phyloP scores from a whole-genome alignment of 306 rosid species.

The Clitoria ternatea region DNA sequence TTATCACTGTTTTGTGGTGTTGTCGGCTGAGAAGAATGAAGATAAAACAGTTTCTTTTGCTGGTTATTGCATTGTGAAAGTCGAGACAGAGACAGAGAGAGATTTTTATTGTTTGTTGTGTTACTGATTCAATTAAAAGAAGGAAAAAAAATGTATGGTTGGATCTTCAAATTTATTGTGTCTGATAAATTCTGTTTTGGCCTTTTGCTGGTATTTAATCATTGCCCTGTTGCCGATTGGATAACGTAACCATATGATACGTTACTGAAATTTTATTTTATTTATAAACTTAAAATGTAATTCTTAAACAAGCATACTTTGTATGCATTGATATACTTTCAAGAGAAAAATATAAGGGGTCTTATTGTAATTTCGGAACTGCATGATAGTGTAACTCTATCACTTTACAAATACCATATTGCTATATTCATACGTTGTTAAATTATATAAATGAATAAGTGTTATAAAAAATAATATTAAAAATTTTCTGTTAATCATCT shows the following conservation, averaged over 20 bases:
- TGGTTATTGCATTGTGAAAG: not conserved
- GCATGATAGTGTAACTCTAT: too few relatives aligned
- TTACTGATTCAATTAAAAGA: not conserved
- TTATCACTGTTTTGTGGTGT: not conserved
- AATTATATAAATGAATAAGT: not conserved
- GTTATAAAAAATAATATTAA: not conserved
- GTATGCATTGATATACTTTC: too few relatives aligned
- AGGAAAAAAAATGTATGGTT: not conserved
- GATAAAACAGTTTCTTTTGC: too few relatives aligned
- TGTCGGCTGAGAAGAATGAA: conserved; percentile 4
- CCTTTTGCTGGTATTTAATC: not conserved
- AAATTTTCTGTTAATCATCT: not conserved
- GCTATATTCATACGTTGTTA: too few relatives aligned
- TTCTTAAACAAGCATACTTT: too few relatives aligned
- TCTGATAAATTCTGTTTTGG: not conserved
- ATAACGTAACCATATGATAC: not conserved
- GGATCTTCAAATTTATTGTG: not conserved
- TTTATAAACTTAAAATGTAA: too few relatives aligned
- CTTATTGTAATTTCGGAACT: too few relatives aligned
- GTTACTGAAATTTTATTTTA: too few relatives aligned
- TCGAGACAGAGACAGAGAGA: not conserved
- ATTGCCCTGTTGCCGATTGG: not conserved
- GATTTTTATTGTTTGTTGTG: not conserved
- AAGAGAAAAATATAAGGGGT: too few relatives aligned
- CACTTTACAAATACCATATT: too few relatives aligned